Conservation (phyloP, 768 basidiomycete species). For the Cystoderma amianthinum region DNA sequence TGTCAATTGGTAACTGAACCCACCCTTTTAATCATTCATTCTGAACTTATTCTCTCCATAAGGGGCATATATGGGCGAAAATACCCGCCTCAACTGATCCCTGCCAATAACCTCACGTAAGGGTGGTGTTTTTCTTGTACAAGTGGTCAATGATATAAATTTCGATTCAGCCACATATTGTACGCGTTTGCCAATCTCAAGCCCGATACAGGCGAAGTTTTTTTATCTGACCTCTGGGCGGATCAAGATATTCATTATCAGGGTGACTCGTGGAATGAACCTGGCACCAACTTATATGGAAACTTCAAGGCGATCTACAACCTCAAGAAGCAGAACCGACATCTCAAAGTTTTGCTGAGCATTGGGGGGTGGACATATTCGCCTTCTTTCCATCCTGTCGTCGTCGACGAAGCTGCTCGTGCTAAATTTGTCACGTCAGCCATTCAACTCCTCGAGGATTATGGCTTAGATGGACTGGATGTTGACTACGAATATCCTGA, state of each 20-base stretch:
- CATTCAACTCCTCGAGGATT: slow-evolving; percentile 79
- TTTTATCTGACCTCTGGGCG: slow-evolving; percentile 87
- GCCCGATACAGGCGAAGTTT: slow-evolving; percentile 79
- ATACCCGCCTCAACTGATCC: slow-evolving; percentile 82
- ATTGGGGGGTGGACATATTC: slow-evolving; percentile 98
- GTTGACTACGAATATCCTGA: slow-evolving; percentile 92
- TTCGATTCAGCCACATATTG: slow-evolving; percentile 62
- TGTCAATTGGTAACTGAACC: slow-evolving; percentile 57
- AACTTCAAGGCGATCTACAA: slow-evolving; percentile 92
- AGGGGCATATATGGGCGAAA: slow-evolving; percentile 97
- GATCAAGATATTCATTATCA: slow-evolving; percentile 97
- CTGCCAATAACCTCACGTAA: slow-evolving; percentile 79
- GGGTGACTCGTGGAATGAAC: slow-evolving; percentile 92
- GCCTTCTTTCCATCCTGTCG: slow-evolving; percentile 77
- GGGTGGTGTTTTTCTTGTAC: slow-evolving; percentile 15
- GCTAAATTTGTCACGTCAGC: slow-evolving; percentile 77
- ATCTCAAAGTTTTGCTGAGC: slow-evolving; percentile 74
- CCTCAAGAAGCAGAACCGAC: slow-evolving; percentile 80
- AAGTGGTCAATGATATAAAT: slow-evolving; percentile 5
- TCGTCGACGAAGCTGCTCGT: slow-evolving; percentile 55
- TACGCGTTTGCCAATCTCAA: slow-evolving; percentile 91
- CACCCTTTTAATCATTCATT: not conserved
- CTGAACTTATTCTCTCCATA: slow-evolving; percentile 1
- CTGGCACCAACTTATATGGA: slow-evolving; percentile 87
- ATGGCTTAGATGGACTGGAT: slow-evolving; percentile 89